Evolutionary conservation across 768 basidiomycete species (phyloP), one percentile per base, ranked within the genome.

Genomic region (Mycena rosella): DNA sequence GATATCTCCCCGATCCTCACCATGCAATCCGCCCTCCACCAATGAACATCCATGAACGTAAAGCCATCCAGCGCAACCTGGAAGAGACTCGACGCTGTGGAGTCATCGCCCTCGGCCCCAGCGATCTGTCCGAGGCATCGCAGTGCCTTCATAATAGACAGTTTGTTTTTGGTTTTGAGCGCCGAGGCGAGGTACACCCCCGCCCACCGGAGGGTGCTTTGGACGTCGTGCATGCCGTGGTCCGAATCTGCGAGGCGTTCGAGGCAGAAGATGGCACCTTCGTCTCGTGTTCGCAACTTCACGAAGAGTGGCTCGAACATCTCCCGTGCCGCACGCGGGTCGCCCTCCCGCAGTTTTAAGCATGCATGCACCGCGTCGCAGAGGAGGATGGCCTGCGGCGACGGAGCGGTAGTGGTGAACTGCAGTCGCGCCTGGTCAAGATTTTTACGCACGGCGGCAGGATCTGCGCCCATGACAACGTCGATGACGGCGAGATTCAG

Each of bases 1-100:
- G 30, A 22, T 49, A 57, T 40, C 13, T 57, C 18, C n/a, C 34
- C 63, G 2, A 64, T 11, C 2, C 48, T 30, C 10, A 64, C 26
- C 54, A 64, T 55, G 32, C 63, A 64, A 15, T 64, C 55, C 6
- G 63, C 63, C n/a, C 47, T 30, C 55, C 63, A 64, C 9, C 36
- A 45, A 49, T 64, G 63, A 0, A 64, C 63, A 17, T 57, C 63
- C 47, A 57, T 45, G 47, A 48, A 27, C 5, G 63, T 64, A 14
- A 64, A 29, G 2, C 48, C 44, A 24, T 64, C 55, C 47, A 64
- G 17, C 14, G 63, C 54, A 15, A 57, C 29, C n/a, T 42, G 22
- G 17, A 64, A 40, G 15, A 57, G 14, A 14, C n/a, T 47, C n/a
- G 5, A n/a, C 18, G 55, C 64, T 8, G 45, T 58, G 4, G 29